Evolutionary conservation across 768 basidiomycete genomes (phyloP).

Genomic region (Gloeophyllum trabeum): DNA sequence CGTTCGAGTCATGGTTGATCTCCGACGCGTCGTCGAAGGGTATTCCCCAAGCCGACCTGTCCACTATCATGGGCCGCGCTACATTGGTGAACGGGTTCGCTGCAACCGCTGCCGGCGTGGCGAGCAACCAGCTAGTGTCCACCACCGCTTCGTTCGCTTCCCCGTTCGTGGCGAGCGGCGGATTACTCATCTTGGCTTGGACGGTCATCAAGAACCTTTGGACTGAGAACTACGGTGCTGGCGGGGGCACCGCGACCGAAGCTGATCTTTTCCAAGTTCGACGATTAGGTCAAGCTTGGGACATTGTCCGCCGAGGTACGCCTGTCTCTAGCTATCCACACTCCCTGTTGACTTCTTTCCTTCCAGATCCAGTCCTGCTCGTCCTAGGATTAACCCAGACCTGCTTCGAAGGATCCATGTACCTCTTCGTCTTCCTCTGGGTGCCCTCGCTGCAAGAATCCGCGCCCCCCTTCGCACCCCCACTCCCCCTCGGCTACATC

Average conservation of each 20-base stretch:
- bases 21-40: slow-evolving; percentile 42
- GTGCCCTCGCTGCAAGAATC: slow-evolving; percentile 65
- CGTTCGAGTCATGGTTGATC: slow-evolving; percentile 71
- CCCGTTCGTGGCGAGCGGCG: slow-evolving; percentile 59
- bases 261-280: slow-evolving; percentile 37
- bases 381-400: slow-evolving; percentile 66
- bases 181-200: slow-evolving; percentile 40
- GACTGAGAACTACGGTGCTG: slow-evolving; percentile 61
- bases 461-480: slow-evolving; percentile 19
- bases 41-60: slow-evolving; percentile 47
- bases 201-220: slow-evolving; percentile 45
- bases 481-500: slow-evolving; percentile 66
- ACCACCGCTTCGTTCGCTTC: slow-evolving; percentile 38
- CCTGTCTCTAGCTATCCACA: neutral
- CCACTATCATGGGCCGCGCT: slow-evolving; percentile 61
- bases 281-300: slow-evolving; percentile 44
- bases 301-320: slow-evolving; percentile 41
- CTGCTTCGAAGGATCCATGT: slow-evolving; percentile 79
- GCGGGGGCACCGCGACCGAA: slow-evolving; percentile 15
- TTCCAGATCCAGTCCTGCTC: slow-evolving; percentile 46
- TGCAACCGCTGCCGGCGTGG: slow-evolving; percentile 54
- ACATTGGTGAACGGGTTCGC: slow-evolving; percentile 66
- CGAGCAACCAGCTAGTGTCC: slow-evolving; percentile 54
- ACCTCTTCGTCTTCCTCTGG: slow-evolving; percentile 79
- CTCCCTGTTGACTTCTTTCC: neutral